phyloP scores from a whole-genome alignment of 805 yeast genomes.

The Nakazawaea anatomiae region DNA sequence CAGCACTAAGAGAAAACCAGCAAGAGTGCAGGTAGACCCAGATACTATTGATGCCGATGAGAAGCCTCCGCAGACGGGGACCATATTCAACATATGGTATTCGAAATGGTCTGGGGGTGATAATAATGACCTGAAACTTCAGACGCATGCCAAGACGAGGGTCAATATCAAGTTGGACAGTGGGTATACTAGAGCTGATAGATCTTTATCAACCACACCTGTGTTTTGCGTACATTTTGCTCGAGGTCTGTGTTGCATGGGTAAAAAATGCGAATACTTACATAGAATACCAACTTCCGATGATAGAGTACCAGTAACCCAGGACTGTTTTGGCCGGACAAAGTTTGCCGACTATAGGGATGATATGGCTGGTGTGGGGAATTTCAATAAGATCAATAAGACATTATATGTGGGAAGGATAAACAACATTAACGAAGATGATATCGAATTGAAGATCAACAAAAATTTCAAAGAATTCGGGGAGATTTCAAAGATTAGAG shows the following conservation, averaged over 20 bases:
- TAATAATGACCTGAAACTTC: conserved; percentile 31
- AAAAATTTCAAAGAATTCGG: conserved; percentile 73
- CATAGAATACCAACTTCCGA: conserved; percentile 67
- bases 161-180: conserved; percentile 58
- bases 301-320: conserved; percentile 54
- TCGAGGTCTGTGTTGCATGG: conserved; percentile 80
- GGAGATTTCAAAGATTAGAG: conserved; percentile 57
- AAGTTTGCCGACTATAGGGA: conserved; percentile 77
- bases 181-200: conserved; percentile 71
- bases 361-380: conserved; percentile 94
- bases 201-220: conserved; percentile 21
- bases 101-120: conserved; percentile 85
- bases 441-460: conserved; percentile 32
- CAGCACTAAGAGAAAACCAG: conserved; percentile 35
- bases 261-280: conserved; percentile 66
- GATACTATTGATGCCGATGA: conserved; percentile 46
- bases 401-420: conserved; percentile 72
- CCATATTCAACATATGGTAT: conserved; percentile 83
- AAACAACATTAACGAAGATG: conserved; percentile 31
- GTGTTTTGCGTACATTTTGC: conserved; percentile 80
- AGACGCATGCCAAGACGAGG: conserved; percentile 46
- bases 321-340: conserved; percentile 92
- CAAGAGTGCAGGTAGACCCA: conserved; percentile 71
- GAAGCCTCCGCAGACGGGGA: conserved; percentile 76
- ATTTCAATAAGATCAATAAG: conserved; percentile 59